Base-by-base conservation (phyloP, 768 basidiomycete genomes). In the Hericium alpestre region DNA sequence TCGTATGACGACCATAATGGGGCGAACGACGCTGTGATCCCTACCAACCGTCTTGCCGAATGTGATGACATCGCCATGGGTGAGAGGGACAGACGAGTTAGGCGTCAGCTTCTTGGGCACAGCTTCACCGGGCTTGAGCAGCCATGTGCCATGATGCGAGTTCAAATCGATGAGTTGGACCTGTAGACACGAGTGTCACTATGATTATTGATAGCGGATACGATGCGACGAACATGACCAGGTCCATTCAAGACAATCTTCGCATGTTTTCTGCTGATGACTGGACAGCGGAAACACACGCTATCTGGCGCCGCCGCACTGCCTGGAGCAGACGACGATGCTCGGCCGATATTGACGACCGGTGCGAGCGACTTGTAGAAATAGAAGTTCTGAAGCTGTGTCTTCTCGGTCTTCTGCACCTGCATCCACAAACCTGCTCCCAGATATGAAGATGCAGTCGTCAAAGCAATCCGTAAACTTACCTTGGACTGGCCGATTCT, bases 181-280 rank as follows among this genome's bases (percentile, higher is more conserved):
- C 88, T 89, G 66, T 16, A 54, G 23, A 57, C n/a, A 50, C 38
- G 37, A 32, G 27, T n/a, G 48, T 22, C 23, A 55, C 49, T 41
- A 60, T 60, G 56, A 4, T 9, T 11, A 32, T 25, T 22, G 7
- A 23, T 10, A 27, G 20, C 23, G 49, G 6, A 25, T 22, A n/a
- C 15, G 20, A 23, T 32, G 23, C 23, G 1, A 38, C 18, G 6
- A 37, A 23, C 41, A 43, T 40, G 38, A 41, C 2, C 38, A 49
- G 37, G 15, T 10, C 47, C 25, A 40, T 57, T 50, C 39, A 46
- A 84, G 20, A 78, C 76, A 58, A 91, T 82, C 75, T 82, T 87
- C 56, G 88, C 87, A 72, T 91, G 88, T 65, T 73, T 79, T 23
- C 88, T 79, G 67, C 86, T 88, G 61, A 91, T 84, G 49, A 90